Evolutionary conservation across 805 yeast species (phyloP), one percentile per base, ranked within the genome.

Genomic region (Suhomyces vadensis): DNA sequence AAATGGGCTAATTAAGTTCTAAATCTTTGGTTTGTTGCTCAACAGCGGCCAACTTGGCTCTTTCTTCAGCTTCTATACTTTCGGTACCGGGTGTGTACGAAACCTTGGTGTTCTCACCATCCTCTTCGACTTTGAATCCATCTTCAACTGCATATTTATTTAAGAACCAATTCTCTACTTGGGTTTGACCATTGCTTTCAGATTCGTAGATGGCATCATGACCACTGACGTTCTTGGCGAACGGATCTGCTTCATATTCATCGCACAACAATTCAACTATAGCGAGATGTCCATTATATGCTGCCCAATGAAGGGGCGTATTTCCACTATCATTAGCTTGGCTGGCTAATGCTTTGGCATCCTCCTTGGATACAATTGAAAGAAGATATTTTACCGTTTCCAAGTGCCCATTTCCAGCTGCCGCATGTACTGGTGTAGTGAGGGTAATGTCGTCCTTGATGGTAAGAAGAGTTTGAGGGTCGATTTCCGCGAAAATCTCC

Each of bases 271-370:
- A 55, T 60, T 85, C 67, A 16, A 88, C 92, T 6, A 84, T 70
- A 2, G 78, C 82, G 45, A 88, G 63, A 55, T 90, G 90, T 1
- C 97, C 98, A 56, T 87, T 90, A 52, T 82, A 78, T 0, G 95
- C 78, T 0, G 98, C 97, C 99, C 99, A 94, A 63, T 94, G 98
- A 51, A 94, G 73, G 1, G 98, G 86, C 0, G 99, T 91, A 63
- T 94, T 94, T 1, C 98, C 99, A 16, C 85, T 80, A 39, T 80
- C 85, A 60, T 94, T 94, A 43, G 71, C 47, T 13, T 53, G 54
- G 20, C 60, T 48, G 10, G 65, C 72, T 44, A 67, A 55, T 23
- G 48, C 43, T 9, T 43, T 54, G 11, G 80, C 79, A 7, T 80
- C 75, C 24, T 62, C 70, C 24, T 69, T 62, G 0, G 75, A 56